These are phyloP conservation scores for Alternaria panax DNA, from an alignment of 2,329 filamentous ascomycete species.

Conservation along the genomic window DNA sequence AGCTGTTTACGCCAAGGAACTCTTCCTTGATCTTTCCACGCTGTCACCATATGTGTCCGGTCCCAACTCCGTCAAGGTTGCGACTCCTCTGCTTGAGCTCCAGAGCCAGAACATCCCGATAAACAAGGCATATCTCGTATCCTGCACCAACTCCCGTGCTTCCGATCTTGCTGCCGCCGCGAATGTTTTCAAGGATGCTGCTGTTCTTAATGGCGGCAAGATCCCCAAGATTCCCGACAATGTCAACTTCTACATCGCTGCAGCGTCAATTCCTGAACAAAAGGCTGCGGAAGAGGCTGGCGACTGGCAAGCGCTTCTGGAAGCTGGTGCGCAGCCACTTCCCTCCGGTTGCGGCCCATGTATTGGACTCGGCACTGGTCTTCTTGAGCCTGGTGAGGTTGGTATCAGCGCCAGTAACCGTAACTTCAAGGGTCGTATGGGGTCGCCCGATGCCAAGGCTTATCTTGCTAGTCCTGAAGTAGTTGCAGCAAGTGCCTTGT, in stretches of 20 bases:
- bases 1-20: constrained; percentile 81
- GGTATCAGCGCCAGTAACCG: constrained; percentile 85
- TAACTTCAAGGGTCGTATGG: constrained; percentile 94
- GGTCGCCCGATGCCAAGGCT: constrained; percentile 77
- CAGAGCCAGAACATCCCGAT: constrained; percentile 77
- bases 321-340: constrained; percentile 77
- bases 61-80: constrained; percentile 89
- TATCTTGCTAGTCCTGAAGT: constrained; percentile 91
- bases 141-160: constrained; percentile 85
- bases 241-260: constrained; percentile 88
- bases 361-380: constrained; percentile 81
- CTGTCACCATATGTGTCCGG: constrained; percentile 85
- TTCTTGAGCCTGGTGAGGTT: constrained; percentile 84
- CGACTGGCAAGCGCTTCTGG: constrained; percentile 83
- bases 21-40: constrained; percentile 83
- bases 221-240: constrained; percentile 74
- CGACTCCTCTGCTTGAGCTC: constrained; percentile 77
- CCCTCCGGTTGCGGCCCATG: constrained; percentile 82
- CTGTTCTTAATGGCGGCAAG: constrained; percentile 64
- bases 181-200: constrained; percentile 81
- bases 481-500: constrained; percentile 86
- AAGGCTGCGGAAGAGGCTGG: constrained; percentile 77
- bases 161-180: constrained; percentile 85
- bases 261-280: constrained; percentile 82
- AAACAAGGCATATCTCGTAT: constrained; percentile 86